Evolutionary conservation across 108 stramenopile genomes (phyloP).

Genomic region (Nannochloropsis granulata): DNA sequence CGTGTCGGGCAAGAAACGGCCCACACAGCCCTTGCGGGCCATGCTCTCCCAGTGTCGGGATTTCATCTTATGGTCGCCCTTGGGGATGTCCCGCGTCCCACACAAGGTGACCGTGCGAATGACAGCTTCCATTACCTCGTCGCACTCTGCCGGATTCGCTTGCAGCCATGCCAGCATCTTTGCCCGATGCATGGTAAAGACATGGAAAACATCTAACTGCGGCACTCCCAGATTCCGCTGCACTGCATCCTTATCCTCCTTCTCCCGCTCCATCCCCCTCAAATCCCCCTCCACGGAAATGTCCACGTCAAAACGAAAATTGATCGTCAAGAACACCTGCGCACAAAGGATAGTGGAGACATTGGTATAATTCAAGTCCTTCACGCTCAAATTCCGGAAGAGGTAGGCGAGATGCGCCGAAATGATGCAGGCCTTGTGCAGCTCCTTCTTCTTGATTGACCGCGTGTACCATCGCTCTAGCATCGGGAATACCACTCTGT

Average conservation of each 20-base stretch:
- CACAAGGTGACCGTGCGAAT: slow-evolving; percentile 82
- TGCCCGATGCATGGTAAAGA: slow-evolving; percentile 66
- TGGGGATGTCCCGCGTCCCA: slow-evolving; percentile 54
- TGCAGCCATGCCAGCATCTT: slow-evolving; percentile 75
- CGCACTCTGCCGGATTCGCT: slow-evolving; percentile 58
- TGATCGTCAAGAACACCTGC: slow-evolving; percentile 91
- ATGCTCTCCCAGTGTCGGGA: slow-evolving; percentile 76
- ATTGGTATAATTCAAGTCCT: slow-evolving; percentile 72
- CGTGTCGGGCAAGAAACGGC: slow-evolving; percentile 84
- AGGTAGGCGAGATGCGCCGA: slow-evolving; percentile 92
- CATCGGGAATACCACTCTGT: slow-evolving; percentile 54
- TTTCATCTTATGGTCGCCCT: slow-evolving; percentile 39
- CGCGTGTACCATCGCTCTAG: slow-evolving; percentile 86
- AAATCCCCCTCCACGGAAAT: slow-evolving; percentile 46
- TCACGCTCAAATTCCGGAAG: slow-evolving; percentile 82
- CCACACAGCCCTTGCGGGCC: slow-evolving; percentile 70
- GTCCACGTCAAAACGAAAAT: slow-evolving; percentile 87
- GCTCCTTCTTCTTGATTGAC: slow-evolving; percentile 48
- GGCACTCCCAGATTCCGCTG: slow-evolving; percentile 46
- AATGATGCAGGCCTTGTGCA: slow-evolving; percentile 64
- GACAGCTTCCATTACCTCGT: slow-evolving; percentile 87
- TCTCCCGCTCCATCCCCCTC: slow-evolving; percentile 11
- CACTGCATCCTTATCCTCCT: background rate
- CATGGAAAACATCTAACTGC: slow-evolving; percentile 84
- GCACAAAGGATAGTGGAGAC: slow-evolving; percentile 78